phyloP scores from a whole-genome alignment of 2,329 filamentous ascomycete genomes.

The Aureobasidium musti region DNA sequence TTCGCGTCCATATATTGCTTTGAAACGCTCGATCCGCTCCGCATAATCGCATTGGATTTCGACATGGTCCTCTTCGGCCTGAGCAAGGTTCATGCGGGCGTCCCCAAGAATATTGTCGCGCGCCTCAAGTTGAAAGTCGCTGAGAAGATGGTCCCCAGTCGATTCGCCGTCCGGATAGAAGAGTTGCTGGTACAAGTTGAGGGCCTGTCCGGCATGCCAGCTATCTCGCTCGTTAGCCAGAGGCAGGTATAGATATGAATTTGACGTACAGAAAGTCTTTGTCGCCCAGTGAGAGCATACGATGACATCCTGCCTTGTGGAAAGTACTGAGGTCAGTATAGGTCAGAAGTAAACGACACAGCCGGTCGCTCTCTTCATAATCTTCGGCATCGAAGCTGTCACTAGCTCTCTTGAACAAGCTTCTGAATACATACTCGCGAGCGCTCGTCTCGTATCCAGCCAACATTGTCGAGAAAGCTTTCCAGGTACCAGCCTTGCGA shows the following conservation, averaged over 20 bases:
- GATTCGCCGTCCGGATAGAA: background rate
- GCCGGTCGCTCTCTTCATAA: background rate
- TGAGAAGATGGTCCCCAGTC: background rate
- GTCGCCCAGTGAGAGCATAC: constrained; percentile 9
- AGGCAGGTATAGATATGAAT: background rate
- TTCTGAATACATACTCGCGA: constrained; percentile 14
- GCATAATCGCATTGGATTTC: constrained; percentile 5
- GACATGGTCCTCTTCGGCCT: constrained; percentile 4
- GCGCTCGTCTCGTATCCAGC: constrained; percentile 14
- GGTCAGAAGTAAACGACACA: constrained; percentile 9
- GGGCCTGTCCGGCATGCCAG: constrained; percentile 18
- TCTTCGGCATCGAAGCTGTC: background rate
- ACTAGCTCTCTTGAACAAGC: constrained; percentile 10
- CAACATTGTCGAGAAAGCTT: background rate
- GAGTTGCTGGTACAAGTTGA: background rate
- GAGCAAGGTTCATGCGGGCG: background rate
- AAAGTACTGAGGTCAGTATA: constrained; percentile 18
- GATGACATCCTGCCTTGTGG: constrained; percentile 24
- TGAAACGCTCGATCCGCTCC: background rate
- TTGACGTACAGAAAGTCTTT: constrained; percentile 14
- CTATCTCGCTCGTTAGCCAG: background rate
- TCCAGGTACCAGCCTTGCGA: background rate
- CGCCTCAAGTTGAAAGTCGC: background rate
- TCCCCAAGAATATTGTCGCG: background rate
- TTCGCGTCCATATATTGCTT: background rate